These are phyloP conservation scores for Rhododendron vialii DNA, from an alignment of 148 eudicot genomes.

Conservation along the genomic window DNA sequence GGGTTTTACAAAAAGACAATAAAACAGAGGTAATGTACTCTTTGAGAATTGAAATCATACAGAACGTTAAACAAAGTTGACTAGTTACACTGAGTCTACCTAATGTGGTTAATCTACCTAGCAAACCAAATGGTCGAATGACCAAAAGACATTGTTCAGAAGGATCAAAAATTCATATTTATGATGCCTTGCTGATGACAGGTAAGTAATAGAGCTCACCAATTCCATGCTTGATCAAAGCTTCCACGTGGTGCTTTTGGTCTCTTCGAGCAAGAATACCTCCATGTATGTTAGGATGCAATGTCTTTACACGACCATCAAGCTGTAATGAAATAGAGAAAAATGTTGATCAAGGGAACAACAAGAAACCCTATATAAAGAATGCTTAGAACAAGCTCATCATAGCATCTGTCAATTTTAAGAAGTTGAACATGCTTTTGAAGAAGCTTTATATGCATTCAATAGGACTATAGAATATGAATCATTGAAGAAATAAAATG, in stretches of 20 bases:
- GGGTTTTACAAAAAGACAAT: neutral
- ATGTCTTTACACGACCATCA: slow-evolving; percentile 99
- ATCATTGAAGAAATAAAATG: neutral
- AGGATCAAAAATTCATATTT: neutral
- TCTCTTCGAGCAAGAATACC: slow-evolving; percentile 99
- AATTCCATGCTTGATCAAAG: slow-evolving; percentile 76
- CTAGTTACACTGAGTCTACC: neutral
- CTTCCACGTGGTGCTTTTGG: slow-evolving; percentile 85
- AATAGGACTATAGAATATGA: neutral
- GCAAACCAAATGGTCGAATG: neutral
- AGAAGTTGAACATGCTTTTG: neutral
- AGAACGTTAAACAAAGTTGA: neutral
- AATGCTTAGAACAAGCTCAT: neutral
- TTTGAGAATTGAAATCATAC: neutral
- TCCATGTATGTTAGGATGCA: slow-evolving; percentile 90
- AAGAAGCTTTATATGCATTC: neutral
- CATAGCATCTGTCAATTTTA: neutral
- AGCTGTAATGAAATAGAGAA: slow-evolving; percentile 43
- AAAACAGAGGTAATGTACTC: neutral
- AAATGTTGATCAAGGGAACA: neutral
- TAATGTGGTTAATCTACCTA: neutral
- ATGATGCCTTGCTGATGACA: neutral
- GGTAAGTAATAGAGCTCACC: slow-evolving; percentile 35
- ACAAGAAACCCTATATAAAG: neutral
- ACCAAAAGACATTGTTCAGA: neutral